Conservation (phyloP, 495 filamentous ascomycete species). For the Xylaria sp. region DNA sequence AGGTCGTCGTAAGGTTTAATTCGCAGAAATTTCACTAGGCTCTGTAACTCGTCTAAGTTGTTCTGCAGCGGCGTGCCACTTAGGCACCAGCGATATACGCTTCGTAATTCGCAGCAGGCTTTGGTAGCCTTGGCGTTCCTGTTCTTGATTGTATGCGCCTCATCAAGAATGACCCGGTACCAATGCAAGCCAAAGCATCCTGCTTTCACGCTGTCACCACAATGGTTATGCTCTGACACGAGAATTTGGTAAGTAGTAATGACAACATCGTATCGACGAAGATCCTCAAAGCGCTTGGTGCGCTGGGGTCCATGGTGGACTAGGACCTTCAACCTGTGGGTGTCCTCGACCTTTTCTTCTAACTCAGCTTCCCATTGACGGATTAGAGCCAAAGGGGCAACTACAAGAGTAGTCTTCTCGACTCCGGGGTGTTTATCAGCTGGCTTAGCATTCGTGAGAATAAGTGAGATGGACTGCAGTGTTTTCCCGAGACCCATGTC, state of each 20-base stretch:
- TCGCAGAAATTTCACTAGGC: constrained; percentile 88
- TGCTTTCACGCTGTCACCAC: constrained; percentile 65
- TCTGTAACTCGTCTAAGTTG: constrained; percentile 96
- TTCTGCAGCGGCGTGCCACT: constrained; percentile 98
- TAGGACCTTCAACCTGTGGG: constrained; percentile 75
- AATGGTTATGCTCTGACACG: constrained; percentile 81
- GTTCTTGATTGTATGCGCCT: constrained; percentile 98
- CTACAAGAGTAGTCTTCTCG: constrained; percentile 83
- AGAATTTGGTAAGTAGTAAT: constrained; percentile 97
- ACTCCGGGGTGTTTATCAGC: constrained; percentile 64
- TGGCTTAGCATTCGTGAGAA: constrained; percentile 82
- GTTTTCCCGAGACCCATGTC: constrained; percentile 91
- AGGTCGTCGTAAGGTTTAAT: constrained; percentile 89
- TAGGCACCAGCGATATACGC: constrained; percentile 92
- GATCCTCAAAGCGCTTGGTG: constrained; percentile 73
- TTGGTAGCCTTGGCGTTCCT: constrained; percentile 93
- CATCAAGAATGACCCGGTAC: constrained; percentile 95
- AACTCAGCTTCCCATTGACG: constrained; percentile 98
- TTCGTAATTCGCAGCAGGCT: constrained; percentile 78
- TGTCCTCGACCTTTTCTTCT: constrained; percentile 71
- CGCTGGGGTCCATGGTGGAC: constrained; percentile 90
- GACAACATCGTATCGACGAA: constrained; percentile 90
- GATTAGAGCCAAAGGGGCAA: constrained; percentile 94
- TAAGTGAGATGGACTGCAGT: constrained; percentile 79
- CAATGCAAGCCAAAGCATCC: constrained; percentile 92